phyloP scores from a whole-genome alignment of 1,139 yeast species.

The Scheffersomyces illinoinensis region DNA sequence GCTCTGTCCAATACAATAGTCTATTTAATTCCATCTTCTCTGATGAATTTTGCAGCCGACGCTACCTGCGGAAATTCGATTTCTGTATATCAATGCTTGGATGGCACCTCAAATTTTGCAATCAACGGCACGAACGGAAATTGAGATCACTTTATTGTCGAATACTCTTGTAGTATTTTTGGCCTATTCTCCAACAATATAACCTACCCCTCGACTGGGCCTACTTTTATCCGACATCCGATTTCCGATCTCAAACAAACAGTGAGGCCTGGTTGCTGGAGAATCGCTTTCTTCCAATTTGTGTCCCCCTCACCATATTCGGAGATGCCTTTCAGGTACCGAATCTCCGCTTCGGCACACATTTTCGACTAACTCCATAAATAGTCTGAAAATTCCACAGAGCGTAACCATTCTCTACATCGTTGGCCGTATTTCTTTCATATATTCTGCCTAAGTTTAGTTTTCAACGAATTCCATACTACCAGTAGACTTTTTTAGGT shows the following conservation, averaged over 20 bases:
- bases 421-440: not conserved
- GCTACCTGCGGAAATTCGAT: not conserved
- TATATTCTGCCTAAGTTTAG: not conserved
- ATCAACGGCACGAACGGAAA: not conserved
- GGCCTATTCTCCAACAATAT: not conserved
- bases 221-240: not conserved
- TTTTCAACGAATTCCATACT: not conserved
- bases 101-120: not conserved
- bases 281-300: not conserved
- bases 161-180: too few species aligned
- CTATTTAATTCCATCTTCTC: not conserved
- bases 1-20: not conserved
- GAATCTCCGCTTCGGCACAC: not conserved
- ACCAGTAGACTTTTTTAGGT: not conserved
- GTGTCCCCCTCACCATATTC: not conserved
- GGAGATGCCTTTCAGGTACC: not conserved
- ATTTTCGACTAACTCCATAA: not conserved
- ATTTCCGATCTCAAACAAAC: not conserved
- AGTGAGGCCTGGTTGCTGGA: too few species aligned
- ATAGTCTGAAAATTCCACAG: not conserved
- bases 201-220: not conserved
- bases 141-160: not conserved
- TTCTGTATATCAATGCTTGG: not conserved
- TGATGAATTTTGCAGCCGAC: too few species aligned
- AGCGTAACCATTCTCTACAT: not conserved